These are phyloP conservation scores for Bothriochloa decipiens DNA, from an alignment of 176 grass and related monocot species.

Conservation along the genomic window DNA sequence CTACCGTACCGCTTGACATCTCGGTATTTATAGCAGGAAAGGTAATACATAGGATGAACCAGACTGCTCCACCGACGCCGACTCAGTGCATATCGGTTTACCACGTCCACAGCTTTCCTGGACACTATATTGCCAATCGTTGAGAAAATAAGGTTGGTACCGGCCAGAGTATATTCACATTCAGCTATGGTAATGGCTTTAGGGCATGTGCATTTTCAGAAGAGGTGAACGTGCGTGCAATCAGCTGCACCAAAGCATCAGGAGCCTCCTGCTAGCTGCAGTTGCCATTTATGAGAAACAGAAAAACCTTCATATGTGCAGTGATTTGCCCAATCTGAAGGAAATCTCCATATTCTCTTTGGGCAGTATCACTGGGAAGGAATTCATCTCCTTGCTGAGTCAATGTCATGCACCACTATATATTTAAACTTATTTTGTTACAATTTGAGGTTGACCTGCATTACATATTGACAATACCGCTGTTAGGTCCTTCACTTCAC, in stretches of 20 bases:
- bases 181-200: no score
- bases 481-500: neutral
- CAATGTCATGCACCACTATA: constrained; percentile 30
- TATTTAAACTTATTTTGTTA: constrained; percentile 55
- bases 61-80: neutral
- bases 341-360: constrained; percentile 53
- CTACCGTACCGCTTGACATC: neutral
- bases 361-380: constrained; percentile 27
- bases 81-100: neutral
- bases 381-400: constrained; percentile 33
- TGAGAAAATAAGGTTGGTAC: no score
- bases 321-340: constrained; percentile 32
- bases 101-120: constrained; percentile 28
- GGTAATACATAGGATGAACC: neutral
- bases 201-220: no score
- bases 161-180: no score
- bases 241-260: no score
- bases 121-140: neutral
- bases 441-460: constrained; percentile 35
- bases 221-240: no score
- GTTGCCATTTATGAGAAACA: neutral
- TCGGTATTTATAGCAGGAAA: constrained; percentile 42
- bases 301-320: neutral
- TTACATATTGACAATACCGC: neutral
- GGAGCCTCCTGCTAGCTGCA: no score